Conservation (phyloP, 768 basidiomycete species). For the Tubosaeta brunneosetosa region DNA sequence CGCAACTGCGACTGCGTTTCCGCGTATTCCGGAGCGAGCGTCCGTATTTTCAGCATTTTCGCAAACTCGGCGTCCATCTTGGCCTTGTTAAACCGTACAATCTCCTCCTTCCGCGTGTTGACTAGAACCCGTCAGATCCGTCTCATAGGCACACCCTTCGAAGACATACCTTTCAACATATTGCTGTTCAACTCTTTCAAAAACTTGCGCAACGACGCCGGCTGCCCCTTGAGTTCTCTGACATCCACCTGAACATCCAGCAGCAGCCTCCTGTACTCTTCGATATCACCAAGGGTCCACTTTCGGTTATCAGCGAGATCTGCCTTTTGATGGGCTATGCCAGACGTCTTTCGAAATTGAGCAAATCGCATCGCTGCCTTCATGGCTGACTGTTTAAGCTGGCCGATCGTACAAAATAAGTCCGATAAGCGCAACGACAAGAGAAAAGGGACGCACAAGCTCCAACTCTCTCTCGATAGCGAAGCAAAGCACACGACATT, state of each 20-base stretch:
- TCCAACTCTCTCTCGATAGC: constrained; percentile 51
- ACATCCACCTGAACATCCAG: constrained; percentile 47
- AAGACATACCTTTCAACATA: constrained; percentile 58
- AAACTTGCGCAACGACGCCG: constrained; percentile 35
- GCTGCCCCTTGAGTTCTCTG: constrained; percentile 40
- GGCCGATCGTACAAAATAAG: not conserved
- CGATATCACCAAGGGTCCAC: constrained; percentile 53
- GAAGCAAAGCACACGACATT: constrained; percentile 49
- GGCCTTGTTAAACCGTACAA: constrained; percentile 72
- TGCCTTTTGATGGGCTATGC: constrained; percentile 36
- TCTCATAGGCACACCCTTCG: not conserved
- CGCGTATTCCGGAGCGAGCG: constrained; percentile 84
- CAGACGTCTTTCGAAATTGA: constrained; percentile 34
- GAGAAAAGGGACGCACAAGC: constrained; percentile 41
- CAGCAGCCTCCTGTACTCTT: constrained; percentile 41
- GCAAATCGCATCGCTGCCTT: constrained; percentile 33
- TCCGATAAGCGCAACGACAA: not conserved
- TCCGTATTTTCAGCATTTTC: constrained; percentile 64
- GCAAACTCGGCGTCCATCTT: constrained; percentile 75
- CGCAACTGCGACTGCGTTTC: constrained; percentile 78
- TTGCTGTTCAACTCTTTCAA: constrained; percentile 59
- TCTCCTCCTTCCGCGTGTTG: constrained; percentile 78
- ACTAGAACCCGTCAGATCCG: constrained; percentile 40
- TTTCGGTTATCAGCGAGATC: constrained; percentile 46
- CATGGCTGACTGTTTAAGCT: constrained; percentile 46